Base-by-base conservation (phyloP, 140 eudicot species). In the Flaveria floridana region DNA sequence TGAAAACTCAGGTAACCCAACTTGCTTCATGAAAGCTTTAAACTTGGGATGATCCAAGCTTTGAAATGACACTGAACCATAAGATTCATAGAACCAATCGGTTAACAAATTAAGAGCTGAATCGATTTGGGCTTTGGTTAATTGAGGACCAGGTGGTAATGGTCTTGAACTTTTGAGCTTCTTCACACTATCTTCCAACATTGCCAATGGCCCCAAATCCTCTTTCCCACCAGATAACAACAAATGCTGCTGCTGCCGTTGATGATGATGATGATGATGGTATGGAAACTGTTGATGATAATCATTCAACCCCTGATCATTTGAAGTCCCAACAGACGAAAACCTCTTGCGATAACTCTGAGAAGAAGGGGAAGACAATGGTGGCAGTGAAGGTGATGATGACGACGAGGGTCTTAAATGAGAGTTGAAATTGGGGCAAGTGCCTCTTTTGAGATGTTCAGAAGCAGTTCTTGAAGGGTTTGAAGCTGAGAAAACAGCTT, bases 391-490 rank as follows among this genome's bases (percentile, higher is more conserved):
- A 64, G 81, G 41, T 34, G 41, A 72, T 21, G 83, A 84, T 0
- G 96, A 84, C 0, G 84, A 81, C 0, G 87, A 51, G 71, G 96
- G 96, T 71, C 74, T 85, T 51, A 82, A 34, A 15, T 79, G 71
- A 11, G 86, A 70, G 79, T 73, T 82, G 58, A 91, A 91, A 79
- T 91, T 89, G 34, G 97, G 96, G 59, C 97, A 91, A 26, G 89
- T 84, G 2, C 97, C 95, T 48, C 87, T 79, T 73, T 91, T 91
- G 21, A 91, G 94, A 83, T 91, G 97, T 76, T 91, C 97, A 14
- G 96, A 79, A 47, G 97, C 97, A 0, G 97, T 91, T 50, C 96
- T 65, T 19, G 97, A 91, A 0, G 97, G 97, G 76, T 91, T 91
- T n/a, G 96, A 91, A 50, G 97, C 97, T 13, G 94, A 87, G 48